phyloP scores from a whole-genome alignment of 1,284 basidiomycete species.

The Ustilago trichophora region DNA sequence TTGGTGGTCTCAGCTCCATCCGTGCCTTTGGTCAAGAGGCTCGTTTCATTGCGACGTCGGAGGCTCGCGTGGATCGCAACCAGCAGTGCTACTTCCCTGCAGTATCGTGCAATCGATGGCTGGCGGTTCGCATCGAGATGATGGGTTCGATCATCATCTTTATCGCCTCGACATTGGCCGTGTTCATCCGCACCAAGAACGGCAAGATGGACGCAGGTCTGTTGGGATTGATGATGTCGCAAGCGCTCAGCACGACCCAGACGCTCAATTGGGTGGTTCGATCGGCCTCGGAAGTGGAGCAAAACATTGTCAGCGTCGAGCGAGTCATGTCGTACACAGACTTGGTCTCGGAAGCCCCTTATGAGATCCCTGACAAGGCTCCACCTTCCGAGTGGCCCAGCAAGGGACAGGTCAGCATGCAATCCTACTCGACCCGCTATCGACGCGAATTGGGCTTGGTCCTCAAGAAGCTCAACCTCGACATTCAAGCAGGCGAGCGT shows the following conservation, averaged over 20 bases:
- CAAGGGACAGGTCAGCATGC: conserved; percentile 79
- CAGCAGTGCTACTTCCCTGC: conserved; percentile 78
- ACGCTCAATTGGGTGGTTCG: conserved; percentile 80
- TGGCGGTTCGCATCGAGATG: conserved; percentile 73
- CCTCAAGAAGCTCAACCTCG: conserved; percentile 77
- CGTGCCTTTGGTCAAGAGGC: conserved; percentile 70
- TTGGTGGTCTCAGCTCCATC: conserved; percentile 85
- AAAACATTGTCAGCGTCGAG: conserved; percentile 83
- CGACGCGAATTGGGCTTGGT: conserved; percentile 81
- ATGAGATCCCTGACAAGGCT: conserved; percentile 57
- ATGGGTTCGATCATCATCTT: conserved; percentile 85
- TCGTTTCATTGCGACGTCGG: conserved; percentile 81
- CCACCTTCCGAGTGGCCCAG: conserved; percentile 76
- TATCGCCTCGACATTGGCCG: conserved; percentile 76
- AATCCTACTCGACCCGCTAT: conserved; percentile 83
- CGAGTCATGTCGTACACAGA: conserved; percentile 74
- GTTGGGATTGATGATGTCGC: conserved; percentile 85
- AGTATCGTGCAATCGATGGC: conserved; percentile 78
- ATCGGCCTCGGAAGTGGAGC: conserved; percentile 88
- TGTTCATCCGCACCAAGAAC: conserved; percentile 70
- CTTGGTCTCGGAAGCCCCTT: conserved; percentile 80
- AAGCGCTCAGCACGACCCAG: conserved; percentile 73
- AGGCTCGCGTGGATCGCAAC: conserved; percentile 82
- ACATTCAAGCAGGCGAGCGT: conserved; percentile 76
- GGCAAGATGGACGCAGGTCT: conserved; percentile 83